Evolutionary conservation across 257 asterid genomes (phyloP).

Genomic region (Lantana camara): DNA sequence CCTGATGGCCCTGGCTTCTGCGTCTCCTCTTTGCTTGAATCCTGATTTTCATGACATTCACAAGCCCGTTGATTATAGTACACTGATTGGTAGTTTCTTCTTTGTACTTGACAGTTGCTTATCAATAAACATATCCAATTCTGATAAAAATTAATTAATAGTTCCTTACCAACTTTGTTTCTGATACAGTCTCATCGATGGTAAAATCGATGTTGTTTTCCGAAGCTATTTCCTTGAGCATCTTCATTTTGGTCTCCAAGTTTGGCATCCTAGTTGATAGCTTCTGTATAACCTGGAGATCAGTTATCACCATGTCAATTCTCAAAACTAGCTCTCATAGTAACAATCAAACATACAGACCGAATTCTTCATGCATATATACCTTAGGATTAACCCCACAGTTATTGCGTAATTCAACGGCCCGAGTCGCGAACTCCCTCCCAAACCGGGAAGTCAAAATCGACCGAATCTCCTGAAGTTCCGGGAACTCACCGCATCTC

Average conservation of each 20-base stretch:
- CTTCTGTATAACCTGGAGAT: conserved; percentile 66
- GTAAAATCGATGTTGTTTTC: conserved; percentile 65
- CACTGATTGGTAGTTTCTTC: too few relatives aligned
- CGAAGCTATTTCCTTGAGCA: conserved; percentile 66
- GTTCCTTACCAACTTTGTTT: conserved; percentile 40
- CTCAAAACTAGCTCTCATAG: not conserved
- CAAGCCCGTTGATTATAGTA: too few relatives aligned
- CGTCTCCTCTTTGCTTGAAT: conserved; percentile 9
- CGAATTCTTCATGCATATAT: not conserved
- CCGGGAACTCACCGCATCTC: conserved; percentile 96
- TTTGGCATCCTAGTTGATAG: conserved; percentile 73
- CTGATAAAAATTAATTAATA: not conserved
- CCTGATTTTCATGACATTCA: conserved; percentile 34
- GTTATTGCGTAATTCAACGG: conserved; percentile 76
- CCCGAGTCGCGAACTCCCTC: conserved; percentile 64
- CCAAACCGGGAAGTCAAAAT: conserved; percentile 60
- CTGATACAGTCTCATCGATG: conserved; percentile 36
- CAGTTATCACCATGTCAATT: not conserved
- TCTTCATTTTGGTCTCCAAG: conserved; percentile 58
- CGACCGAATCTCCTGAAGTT: conserved; percentile 71
- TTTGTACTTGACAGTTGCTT: too few relatives aligned
- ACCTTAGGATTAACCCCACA: conserved; percentile 91
- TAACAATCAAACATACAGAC: not conserved
- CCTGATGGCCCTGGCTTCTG: conserved; percentile 15
- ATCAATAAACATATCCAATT: too few relatives aligned